Conservation (phyloP, 1,139 yeast species). For the Groenewaldozyma auringiensis region DNA sequence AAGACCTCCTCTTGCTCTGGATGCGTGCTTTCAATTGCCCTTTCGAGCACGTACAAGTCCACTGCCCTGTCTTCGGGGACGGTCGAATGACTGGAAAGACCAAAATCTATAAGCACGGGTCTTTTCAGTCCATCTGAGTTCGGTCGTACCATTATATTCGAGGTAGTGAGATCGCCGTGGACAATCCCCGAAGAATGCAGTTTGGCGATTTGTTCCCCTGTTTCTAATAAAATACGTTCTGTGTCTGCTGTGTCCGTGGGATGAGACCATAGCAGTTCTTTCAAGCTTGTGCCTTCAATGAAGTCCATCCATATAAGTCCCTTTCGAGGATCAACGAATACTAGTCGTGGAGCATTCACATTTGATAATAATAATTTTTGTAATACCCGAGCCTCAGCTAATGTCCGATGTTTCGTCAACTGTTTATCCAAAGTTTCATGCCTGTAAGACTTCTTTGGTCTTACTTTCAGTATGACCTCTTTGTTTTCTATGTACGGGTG, state of each 20-base stretch:
- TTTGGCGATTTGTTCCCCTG: constrained; percentile 64
- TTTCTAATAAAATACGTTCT: constrained; percentile 28
- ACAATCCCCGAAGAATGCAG: constrained; percentile 73
- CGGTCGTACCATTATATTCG: constrained; percentile 60
- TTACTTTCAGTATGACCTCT: constrained; percentile 59
- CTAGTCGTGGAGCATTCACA: constrained; percentile 58
- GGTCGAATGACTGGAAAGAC: constrained; percentile 70
- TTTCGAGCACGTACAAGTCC: constrained; percentile 84
- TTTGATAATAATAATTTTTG: constrained; percentile 50
- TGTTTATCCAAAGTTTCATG: constrained; percentile 74
- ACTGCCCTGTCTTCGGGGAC: constrained; percentile 92
- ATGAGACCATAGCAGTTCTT: constrained; percentile 33
- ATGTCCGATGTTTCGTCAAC: constrained; percentile 71
- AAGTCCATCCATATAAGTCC: constrained; percentile 90
- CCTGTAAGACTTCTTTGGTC: constrained; percentile 86
- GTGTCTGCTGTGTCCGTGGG: constrained; percentile 22
- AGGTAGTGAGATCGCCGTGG: constrained; percentile 93
- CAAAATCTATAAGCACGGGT: constrained; percentile 83
- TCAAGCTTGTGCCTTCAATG: constrained; percentile 39
- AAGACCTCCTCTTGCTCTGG: constrained; percentile 62
- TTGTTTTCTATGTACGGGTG: constrained; percentile 56
- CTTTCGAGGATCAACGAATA: constrained; percentile 63
- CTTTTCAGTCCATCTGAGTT: constrained; percentile 10
- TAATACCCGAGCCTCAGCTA: constrained; percentile 76
- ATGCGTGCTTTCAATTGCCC: constrained; percentile 88